Evolutionary conservation across 768 basidiomycete species (phyloP), one percentile per base, ranked within the genome.

Genomic region (Mycena filopes): DNA sequence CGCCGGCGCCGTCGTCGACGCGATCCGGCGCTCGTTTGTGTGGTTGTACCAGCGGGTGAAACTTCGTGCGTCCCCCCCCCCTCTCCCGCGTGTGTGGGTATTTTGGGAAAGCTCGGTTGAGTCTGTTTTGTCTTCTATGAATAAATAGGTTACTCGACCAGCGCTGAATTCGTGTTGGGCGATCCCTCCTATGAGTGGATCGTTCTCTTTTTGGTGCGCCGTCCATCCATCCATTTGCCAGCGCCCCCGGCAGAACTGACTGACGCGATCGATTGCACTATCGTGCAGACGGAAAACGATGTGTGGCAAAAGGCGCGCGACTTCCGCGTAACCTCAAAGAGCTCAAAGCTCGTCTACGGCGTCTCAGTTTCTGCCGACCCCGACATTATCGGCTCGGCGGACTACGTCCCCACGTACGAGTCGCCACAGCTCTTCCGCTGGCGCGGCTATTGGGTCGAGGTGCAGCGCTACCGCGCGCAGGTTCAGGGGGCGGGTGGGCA

Each of bases 161-260:
- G 81, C 11, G 84, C 82, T 0, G 77, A 80, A 50, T 85, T 86
- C 59, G 72, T 76, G 16, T 73, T 82, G 61, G 81, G 82, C 5
- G 84, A 85, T 64, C 83, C 81, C 0, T 75, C 82, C 0, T 85
- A 83, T 60, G 84, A 85, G 53, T 86, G 84, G 84, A 75, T 86
- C 20, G 68, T 82, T 8, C 71, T 78, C 15, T 83, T 82, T 61
- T 66, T 86, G 60, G 83, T 84, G 55, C 55, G 80, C 65, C 31
- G 28, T 29, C 51, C 18, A 11, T 28, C 29, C 8, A 6, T 28
- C 29, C 8, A 6, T 51, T 8, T 38, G 23, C 13, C 4, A n/a
- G 31, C 25, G 45, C 23, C 46, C 3, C n/a, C 21, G 21, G 18
- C 33, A 31, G 9, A 9, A 25, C 50, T 53, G 41, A 54, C 18